These are phyloP conservation scores for Calonectria hongkongensis DNA, from an alignment of 2,329 filamentous ascomycete genomes.

Conservation along the genomic window DNA sequence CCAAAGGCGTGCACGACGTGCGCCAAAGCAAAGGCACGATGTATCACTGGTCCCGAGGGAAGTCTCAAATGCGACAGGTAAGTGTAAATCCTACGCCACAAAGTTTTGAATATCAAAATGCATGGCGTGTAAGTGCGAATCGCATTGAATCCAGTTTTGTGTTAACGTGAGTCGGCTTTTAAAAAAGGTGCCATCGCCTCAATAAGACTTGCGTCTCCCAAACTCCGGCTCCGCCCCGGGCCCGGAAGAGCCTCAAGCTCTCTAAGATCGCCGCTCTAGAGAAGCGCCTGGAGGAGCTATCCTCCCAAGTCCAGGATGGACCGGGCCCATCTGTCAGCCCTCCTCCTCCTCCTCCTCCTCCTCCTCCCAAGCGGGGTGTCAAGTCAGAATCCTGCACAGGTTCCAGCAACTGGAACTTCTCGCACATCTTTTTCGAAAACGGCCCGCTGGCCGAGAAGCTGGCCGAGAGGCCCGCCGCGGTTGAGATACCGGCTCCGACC, in stretches of 20 bases:
- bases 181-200: constrained; percentile 67
- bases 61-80: constrained; percentile 69
- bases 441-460: constrained; percentile 3
- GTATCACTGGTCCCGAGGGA: constrained; percentile 64
- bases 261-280: constrained; percentile 71
- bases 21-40: constrained; percentile 72
- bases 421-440: constrained; percentile 60
- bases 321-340: constrained; percentile 37
- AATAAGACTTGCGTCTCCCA: constrained; percentile 68
- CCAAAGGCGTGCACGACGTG: constrained; percentile 71
- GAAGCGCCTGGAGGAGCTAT: constrained; percentile 69
- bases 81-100: constrained; percentile 7
- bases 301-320: constrained; percentile 63
- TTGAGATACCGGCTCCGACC: constrained; percentile 25
- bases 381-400: constrained; percentile 35
- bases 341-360: constrained; percentile 37
- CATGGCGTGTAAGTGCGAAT: background rate
- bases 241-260: constrained; percentile 67
- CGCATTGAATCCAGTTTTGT: background rate
- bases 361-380: constrained; percentile 35
- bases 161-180: constrained; percentile 7
- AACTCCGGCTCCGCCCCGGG: constrained; percentile 68
- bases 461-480: background rate
- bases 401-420: constrained; percentile 51
- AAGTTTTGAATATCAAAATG: background rate